Conservation (phyloP, 208 protist genomes). For the Leishmania braziliensis region DNA sequence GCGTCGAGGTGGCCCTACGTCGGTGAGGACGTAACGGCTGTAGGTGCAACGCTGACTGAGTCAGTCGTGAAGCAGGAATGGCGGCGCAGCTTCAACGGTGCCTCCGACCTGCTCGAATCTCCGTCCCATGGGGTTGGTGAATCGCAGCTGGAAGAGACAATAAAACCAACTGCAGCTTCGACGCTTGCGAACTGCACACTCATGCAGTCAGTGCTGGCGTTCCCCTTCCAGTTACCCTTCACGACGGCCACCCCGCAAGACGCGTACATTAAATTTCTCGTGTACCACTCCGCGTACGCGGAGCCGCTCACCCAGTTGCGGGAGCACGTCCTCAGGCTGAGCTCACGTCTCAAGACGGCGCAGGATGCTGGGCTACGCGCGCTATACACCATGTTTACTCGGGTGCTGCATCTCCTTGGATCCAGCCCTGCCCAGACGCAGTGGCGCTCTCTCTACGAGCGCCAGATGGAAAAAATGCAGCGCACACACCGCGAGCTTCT, state of each 20-base stretch:
- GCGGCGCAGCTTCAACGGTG: background rate
- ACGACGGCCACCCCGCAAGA: constrained; percentile 47
- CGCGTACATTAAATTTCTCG: constrained; percentile 40
- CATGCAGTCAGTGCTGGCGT: constrained; percentile 29
- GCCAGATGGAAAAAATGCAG: constrained; percentile 52
- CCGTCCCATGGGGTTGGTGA: background rate
- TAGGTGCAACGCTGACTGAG: background rate
- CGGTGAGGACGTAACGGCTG: background rate
- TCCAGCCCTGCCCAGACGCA: background rate
- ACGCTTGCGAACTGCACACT: constrained; percentile 11
- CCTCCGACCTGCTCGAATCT: background rate
- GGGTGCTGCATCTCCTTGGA: constrained; percentile 14
- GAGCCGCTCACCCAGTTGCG: constrained; percentile 44
- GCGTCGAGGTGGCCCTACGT: background rate
- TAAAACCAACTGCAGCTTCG: constrained; percentile 1
- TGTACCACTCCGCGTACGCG: constrained; percentile 44
- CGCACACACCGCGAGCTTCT: constrained; percentile 60
- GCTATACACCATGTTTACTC: constrained; percentile 42
- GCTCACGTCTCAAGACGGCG: constrained; percentile 49
- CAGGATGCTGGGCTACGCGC: constrained; percentile 43
- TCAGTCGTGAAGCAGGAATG: background rate
- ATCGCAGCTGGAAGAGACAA: no score
- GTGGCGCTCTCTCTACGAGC: constrained; percentile 44
- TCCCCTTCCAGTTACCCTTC: constrained; percentile 52
- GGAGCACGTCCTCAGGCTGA: constrained; percentile 48